Percentiles rank a stretch among this genome's conserved stretches.
Conservation (phyloP, 1,284 basidiomycete species). For the Fomes fomentarius region DNA sequence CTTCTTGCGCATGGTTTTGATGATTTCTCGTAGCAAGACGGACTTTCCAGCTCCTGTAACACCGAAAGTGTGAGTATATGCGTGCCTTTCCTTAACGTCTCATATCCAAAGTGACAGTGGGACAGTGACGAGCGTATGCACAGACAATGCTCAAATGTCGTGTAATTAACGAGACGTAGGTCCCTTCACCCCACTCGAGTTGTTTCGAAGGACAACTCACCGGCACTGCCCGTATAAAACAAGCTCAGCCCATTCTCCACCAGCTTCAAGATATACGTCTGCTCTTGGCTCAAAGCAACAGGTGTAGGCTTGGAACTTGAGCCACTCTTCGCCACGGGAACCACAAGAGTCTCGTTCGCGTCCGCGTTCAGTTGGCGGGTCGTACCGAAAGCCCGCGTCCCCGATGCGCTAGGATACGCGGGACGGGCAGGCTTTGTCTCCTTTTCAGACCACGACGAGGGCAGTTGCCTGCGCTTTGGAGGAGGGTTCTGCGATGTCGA, state of each 20-base stretch:
- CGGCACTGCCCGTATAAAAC: slow-evolving; percentile 98
- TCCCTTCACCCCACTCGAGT: too few relatives aligned
- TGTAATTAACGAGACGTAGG: too few relatives aligned
- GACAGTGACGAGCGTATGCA: too few relatives aligned
- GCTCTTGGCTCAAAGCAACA: slow-evolving; percentile 79
- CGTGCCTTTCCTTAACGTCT: too few relatives aligned
- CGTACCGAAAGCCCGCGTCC: slow-evolving; percentile 14
- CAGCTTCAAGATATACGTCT: slow-evolving; percentile 79
- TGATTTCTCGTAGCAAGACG: slow-evolving; percentile 87
- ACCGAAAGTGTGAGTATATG: slow-evolving; percentile 17
- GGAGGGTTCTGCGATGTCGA: slow-evolving; percentile 39
- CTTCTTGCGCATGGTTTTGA: slow-evolving; percentile 59
- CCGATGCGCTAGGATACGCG: slow-evolving; percentile 31
- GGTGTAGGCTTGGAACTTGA: slow-evolving; percentile 40
- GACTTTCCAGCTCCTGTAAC: slow-evolving; percentile 88
- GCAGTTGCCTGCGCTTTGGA: slow-evolving; percentile 55
- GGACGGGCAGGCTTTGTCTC: slow-evolving; percentile 17
- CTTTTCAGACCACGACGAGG: slow-evolving; percentile 46
- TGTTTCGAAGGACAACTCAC: slow-evolving; percentile 57
- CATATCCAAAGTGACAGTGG: too few relatives aligned
- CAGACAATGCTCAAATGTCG: too few relatives aligned
- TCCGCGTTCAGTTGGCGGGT: slow-evolving; percentile 12
- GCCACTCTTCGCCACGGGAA: slow-evolving; percentile 21
- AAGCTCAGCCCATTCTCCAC: slow-evolving; percentile 75
- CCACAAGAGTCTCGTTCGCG: slow-evolving; percentile 14